Conservation (phyloP, 768 basidiomycete species). For the Boletus speciosus region DNA sequence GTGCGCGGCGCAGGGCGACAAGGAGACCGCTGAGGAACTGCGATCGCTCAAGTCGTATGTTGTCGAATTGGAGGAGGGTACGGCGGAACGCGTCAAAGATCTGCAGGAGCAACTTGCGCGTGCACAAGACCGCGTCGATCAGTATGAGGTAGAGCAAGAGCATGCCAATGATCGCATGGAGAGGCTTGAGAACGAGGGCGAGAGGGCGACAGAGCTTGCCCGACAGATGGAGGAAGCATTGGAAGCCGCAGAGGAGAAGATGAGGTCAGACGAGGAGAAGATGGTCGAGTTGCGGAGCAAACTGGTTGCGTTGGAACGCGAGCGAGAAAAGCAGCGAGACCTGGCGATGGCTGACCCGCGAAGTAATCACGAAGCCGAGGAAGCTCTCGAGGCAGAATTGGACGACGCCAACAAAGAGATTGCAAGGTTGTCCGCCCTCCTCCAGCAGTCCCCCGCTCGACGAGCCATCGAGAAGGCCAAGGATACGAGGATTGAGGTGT, state of each 20-base stretch:
- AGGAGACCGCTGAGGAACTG: slow-evolving; percentile 30
- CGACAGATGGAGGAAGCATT: slow-evolving; percentile 74
- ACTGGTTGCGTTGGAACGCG: slow-evolving; percentile 55
- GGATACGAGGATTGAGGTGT: slow-evolving; percentile 68
- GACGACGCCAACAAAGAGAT: slow-evolving; percentile 76
- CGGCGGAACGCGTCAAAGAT: slow-evolving; percentile 46
- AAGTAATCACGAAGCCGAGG: slow-evolving; percentile 51
- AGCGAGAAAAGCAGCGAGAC: slow-evolving; percentile 39
- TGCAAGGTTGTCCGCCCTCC: slow-evolving; percentile 58
- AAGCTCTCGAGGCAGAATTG: slow-evolving; percentile 70
- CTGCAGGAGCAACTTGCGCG: slow-evolving; percentile 55
- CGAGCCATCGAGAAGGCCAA: slow-evolving; percentile 77
- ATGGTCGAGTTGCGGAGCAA: slow-evolving; percentile 50
- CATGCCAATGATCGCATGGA: slow-evolving; percentile 48
- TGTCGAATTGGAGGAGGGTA: slow-evolving; percentile 59
- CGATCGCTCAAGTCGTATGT: slow-evolving; percentile 47
- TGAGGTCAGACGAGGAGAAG: slow-evolving; percentile 56
- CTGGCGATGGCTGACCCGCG: slow-evolving; percentile 15
- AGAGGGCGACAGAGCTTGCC: slow-evolving; percentile 52
- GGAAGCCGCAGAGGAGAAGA: slow-evolving; percentile 69
- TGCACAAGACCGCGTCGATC: slow-evolving; percentile 44
- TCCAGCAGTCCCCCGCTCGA: slow-evolving; percentile 70
- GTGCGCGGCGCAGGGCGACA: slow-evolving; percentile 24
- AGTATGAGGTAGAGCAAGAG: slow-evolving; percentile 43
- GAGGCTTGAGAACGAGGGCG: slow-evolving; percentile 49